A percentile compares a stretch with the other conserved stretches of the same genome.
Evolutionary conservation across 345 rosid genomes (phyloP).

Genomic region (Camelina hispida): DNA sequence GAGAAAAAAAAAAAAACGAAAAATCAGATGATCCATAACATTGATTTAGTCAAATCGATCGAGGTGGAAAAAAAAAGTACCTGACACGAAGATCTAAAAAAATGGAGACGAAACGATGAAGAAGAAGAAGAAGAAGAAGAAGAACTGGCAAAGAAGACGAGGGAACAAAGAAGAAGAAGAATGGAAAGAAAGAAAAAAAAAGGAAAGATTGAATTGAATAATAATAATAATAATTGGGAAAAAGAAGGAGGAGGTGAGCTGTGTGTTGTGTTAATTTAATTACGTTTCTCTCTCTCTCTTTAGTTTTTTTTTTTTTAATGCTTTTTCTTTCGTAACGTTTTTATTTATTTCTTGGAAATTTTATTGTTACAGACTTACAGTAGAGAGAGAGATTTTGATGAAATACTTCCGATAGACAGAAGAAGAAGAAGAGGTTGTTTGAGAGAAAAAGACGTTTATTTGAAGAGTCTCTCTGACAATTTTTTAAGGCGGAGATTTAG

Average conservation of each 20-base stretch:
- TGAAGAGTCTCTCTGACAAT: slow-evolving; percentile 5
- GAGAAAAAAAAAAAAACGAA: too few species aligned
- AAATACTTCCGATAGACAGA: slow-evolving; percentile 16
- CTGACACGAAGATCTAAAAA: slow-evolving; percentile 22
- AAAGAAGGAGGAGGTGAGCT: slow-evolving; percentile 36
- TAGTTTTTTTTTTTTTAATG: slow-evolving; percentile 1
- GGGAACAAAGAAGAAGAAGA: not conserved
- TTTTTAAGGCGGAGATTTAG: slow-evolving; percentile 27
- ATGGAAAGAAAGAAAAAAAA: not conserved
- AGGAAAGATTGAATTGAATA: slow-evolving; percentile 17
- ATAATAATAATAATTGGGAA: not conserved
- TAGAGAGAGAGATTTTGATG: slow-evolving; percentile 17
- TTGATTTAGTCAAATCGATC: slow-evolving; percentile 27
- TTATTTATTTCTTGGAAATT: not conserved
- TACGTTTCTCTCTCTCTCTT: not conserved
- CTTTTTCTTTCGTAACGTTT: slow-evolving; percentile 32
- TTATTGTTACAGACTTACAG: slow-evolving; percentile 18
- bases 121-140: not conserved
- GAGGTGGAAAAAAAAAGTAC: slow-evolving; percentile 16
- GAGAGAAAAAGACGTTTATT: slow-evolving; percentile 19
- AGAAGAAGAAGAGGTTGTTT: slow-evolving; percentile 16
- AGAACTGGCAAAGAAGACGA: slow-evolving; percentile 28
- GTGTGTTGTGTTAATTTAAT: slow-evolving; percentile 14
- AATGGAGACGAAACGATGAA: not conserved
- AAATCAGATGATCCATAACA: slow-evolving; percentile 26